These are phyloP conservation scores for Pezicula neosporulosa DNA, from an alignment of 2,329 filamentous ascomycete genomes.

Conservation along the genomic window DNA sequence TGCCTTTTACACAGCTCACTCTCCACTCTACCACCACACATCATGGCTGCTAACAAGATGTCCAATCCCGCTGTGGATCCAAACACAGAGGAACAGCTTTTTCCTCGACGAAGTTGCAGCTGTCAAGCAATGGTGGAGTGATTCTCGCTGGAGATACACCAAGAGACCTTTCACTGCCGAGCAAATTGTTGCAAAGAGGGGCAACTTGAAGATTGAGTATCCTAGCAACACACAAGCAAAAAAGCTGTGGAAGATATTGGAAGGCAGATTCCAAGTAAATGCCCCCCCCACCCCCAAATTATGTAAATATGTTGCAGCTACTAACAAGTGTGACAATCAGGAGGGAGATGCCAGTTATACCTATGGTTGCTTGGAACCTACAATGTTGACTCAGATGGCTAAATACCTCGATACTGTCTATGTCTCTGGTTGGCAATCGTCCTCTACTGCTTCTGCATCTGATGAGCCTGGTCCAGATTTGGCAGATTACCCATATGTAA, in stretches of 20 bases:
- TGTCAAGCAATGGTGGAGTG: conserved; percentile 92
- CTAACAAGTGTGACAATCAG: conserved; percentile 38
- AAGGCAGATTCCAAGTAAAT: conserved; percentile 75
- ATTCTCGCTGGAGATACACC: conserved; percentile 89
- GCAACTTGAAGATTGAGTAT: conserved; percentile 86
- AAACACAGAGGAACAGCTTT: conserved; percentile 48
- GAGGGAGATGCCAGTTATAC: conserved; percentile 85
- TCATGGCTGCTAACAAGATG: conserved; percentile 48
- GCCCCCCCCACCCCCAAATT: neutral
- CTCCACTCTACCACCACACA: conserved; percentile 12
- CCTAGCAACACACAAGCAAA: conserved; percentile 85
- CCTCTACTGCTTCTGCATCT: conserved; percentile 89
- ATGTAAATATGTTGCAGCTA: conserved; percentile 9
- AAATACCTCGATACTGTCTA: conserved; percentile 99
- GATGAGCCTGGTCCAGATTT: conserved; percentile 97
- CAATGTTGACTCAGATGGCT: conserved; percentile 99
- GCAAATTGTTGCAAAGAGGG: conserved; percentile 94
- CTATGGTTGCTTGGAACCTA: conserved; percentile 95
- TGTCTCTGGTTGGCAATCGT: conserved; percentile 98
- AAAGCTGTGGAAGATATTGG: conserved; percentile 91
- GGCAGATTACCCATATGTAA: conserved; percentile 91
- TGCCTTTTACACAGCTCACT: neutral
- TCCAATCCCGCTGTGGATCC: conserved; percentile 52
- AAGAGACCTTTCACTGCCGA: conserved; percentile 92
- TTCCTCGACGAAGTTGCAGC: conserved; percentile 75